Evolutionary conservation across 2,329 filamentous ascomycete species (phyloP).

Genomic region (Calonectria naviculata): DNA sequence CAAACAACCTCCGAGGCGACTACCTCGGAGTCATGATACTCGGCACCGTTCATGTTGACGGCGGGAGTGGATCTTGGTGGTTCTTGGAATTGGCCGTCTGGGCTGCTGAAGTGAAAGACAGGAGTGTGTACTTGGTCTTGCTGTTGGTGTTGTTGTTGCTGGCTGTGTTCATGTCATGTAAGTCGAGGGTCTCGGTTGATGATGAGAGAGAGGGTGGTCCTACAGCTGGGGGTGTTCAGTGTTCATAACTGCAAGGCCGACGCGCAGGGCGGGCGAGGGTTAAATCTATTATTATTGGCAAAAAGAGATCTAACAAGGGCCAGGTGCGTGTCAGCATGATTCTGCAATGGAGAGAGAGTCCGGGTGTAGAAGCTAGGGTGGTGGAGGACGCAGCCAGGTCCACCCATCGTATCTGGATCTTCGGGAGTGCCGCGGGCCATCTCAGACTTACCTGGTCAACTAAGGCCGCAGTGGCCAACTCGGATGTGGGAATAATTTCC

Average conservation of each 20-base stretch:
- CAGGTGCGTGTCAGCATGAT: constrained; percentile 42
- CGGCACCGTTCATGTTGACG: constrained; percentile 60
- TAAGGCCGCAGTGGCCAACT: constrained; percentile 44
- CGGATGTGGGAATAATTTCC: constrained; percentile 44
- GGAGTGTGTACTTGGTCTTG: constrained; percentile 53
- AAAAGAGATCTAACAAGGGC: constrained; percentile 39
- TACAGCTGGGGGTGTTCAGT: constrained; percentile 65
- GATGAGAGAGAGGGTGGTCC: constrained; percentile 45
- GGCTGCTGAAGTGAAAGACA: constrained; percentile 59
- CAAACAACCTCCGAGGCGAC: constrained; percentile 61
- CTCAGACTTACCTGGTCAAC: constrained; percentile 42
- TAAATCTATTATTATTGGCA: constrained; percentile 38
- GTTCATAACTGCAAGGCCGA: constrained; percentile 55
- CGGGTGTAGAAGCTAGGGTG: constrained; percentile 37
- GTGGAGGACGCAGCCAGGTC: constrained; percentile 32
- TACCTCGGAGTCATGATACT: constrained; percentile 61
- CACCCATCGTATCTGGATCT: constrained; percentile 42
- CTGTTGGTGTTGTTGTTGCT: constrained; percentile 44
- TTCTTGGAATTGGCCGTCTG: constrained; percentile 60
- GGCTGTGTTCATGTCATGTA: constrained; percentile 37
- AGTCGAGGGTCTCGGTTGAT: constrained; percentile 36
- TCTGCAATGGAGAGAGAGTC: constrained; percentile 31
- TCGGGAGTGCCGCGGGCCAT: constrained; percentile 44
- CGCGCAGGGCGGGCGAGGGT: constrained; percentile 32
- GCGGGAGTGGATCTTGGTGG: constrained; percentile 54